These are phyloP conservation scores for Porogramme epimiltina DNA, from an alignment of 1,284 basidiomycete species.

Conservation along the genomic window DNA sequence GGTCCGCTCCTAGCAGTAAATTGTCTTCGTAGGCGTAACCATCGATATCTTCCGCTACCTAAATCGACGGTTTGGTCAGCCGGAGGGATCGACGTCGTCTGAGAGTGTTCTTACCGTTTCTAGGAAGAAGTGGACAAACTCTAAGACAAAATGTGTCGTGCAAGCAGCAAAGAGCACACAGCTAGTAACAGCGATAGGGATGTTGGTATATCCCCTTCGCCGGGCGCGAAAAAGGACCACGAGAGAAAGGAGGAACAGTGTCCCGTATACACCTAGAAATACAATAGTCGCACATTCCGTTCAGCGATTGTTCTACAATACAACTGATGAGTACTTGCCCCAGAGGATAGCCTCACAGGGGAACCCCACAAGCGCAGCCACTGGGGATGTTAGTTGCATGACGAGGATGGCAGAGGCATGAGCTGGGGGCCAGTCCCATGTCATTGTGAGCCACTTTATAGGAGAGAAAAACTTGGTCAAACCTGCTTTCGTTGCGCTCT, in stretches of 20 bases:
- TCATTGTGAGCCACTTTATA: no score
- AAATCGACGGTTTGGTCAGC: not conserved
- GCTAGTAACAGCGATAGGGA: conserved; percentile 29
- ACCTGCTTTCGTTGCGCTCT: no score
- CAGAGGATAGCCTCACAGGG: conserved; percentile 34
- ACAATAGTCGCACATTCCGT: not conserved
- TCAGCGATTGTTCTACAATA: not conserved
- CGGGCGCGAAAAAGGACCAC: conserved; percentile 19
- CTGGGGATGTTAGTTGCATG: no score
- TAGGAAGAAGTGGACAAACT: conserved; percentile 40
- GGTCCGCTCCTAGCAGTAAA: conserved; percentile 32
- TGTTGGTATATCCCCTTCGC: conserved; percentile 2
- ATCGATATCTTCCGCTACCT: conserved; percentile 9
- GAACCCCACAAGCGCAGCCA: conserved; percentile 37
- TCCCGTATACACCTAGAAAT: conserved; percentile 8
- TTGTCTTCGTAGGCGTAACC: conserved; percentile 34
- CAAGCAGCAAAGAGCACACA: conserved; percentile 35
- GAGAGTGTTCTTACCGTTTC: conserved; percentile 28
- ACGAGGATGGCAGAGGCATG: no score
- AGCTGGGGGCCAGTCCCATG: no score
- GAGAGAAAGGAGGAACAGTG: conserved; percentile 8
- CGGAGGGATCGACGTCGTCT: not conserved
- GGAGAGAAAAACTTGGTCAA: no score
- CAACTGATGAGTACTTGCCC: conserved; percentile 28
- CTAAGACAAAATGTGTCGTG: conserved; percentile 38